Evolutionary conservation across 768 basidiomycete genomes (phyloP).

Genomic region (Boletus pseudopeckii): DNA sequence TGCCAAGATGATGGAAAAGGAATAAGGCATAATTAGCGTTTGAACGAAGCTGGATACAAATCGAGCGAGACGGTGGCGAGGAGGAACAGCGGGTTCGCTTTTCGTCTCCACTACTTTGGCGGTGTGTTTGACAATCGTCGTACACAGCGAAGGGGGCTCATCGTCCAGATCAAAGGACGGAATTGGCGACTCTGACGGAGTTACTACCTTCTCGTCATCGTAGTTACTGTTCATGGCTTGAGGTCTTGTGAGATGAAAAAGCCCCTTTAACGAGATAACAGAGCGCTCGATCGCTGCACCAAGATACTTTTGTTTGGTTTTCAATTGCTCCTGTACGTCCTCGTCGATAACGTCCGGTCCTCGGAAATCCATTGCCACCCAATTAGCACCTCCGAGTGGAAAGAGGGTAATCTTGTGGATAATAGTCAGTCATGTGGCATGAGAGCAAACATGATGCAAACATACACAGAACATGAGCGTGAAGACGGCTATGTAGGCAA

Average conservation of each 20-base stretch:
- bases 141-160: not conserved
- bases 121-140: conserved; percentile 1
- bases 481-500: conserved; percentile 65
- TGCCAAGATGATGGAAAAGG: conserved; percentile 50
- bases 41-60: conserved; percentile 26
- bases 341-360: conserved; percentile 62
- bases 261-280: not conserved
- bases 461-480: conserved; percentile 57
- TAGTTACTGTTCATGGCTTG: not conserved
- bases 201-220: conserved; percentile 10
- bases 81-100: not conserved
- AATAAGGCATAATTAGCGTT: conserved; percentile 45
- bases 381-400: conserved; percentile 53
- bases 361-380: conserved; percentile 58
- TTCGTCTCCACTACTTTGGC: not conserved
- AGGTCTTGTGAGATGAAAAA: not conserved
- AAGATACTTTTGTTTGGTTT: conserved; percentile 32
- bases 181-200: not conserved
- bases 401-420: conserved; percentile 55
- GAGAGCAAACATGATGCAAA: not conserved
- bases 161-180: not conserved
- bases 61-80: conserved; percentile 8
- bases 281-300: conserved; percentile 11
- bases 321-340: conserved; percentile 47
- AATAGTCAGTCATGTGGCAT: not conserved